phyloP scores from a whole-genome alignment of 768 basidiomycete species.

The Tephrocybe rancida region DNA sequence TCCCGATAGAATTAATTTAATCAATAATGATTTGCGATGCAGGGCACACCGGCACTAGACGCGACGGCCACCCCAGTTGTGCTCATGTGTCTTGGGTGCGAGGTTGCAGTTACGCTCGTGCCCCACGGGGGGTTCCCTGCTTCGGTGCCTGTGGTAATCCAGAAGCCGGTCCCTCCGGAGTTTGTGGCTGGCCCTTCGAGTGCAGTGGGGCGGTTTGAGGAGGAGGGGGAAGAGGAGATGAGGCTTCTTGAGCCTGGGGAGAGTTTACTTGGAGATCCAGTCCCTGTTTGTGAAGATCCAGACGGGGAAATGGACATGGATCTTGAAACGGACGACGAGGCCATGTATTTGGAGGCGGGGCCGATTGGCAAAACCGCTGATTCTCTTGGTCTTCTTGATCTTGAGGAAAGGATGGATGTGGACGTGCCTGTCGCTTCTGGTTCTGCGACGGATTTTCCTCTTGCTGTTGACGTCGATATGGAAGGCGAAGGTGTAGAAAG shows the following conservation, averaged over 20 bases:
- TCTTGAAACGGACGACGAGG: too few relatives aligned
- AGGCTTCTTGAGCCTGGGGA: neutral
- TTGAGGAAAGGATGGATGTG: too few relatives aligned
- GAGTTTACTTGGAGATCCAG: neutral
- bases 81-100: conserved; percentile 40
- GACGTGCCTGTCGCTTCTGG: neutral
- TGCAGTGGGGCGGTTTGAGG: neutral
- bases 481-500: neutral
- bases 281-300: neutral
- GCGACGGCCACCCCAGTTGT: conserved; percentile 28
- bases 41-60: conserved; percentile 26
- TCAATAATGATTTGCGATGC: too few relatives aligned
- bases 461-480: neutral
- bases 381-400: too few relatives aligned
- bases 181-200: neutral
- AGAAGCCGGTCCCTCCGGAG: conserved; percentile 4
- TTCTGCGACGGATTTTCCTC: neutral
- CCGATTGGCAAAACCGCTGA: too few relatives aligned
- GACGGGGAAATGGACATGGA: neutral
- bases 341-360: neutral
- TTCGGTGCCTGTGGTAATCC: neutral
- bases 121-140: conserved; percentile 22
- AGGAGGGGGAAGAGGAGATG: neutral
- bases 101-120: conserved; percentile 32
- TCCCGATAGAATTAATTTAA: neutral